Percentiles rank a stretch among this genome's conserved stretches.
phyloP scores from a whole-genome alignment of 2,329 filamentous ascomycete species.

The Colletotrichum filicis region DNA sequence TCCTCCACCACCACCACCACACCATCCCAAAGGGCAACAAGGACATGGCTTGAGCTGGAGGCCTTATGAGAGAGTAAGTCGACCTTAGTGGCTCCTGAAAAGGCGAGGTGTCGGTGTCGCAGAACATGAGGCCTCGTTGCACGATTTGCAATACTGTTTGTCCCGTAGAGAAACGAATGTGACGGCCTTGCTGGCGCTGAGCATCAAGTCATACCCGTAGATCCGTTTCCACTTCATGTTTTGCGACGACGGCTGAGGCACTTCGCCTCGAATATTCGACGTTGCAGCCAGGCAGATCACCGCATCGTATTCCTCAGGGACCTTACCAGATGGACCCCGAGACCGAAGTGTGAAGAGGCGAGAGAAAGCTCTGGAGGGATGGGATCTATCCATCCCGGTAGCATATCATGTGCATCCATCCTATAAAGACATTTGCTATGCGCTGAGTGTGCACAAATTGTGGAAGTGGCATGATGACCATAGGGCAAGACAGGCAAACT shows the following conservation, averaged over 20 bases:
- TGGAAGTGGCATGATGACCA: not conserved
- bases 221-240: conserved; percentile 6
- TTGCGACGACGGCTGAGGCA: conserved; percentile 17
- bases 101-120: conserved; percentile 1
- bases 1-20: not conserved
- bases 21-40: not conserved
- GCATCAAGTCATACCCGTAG: not conserved
- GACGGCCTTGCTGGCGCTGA: not conserved
- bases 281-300: not conserved
- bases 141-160: conserved; percentile 25
- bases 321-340: not conserved
- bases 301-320: not conserved
- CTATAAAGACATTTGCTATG: not conserved
- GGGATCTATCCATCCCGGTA: not conserved
- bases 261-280: not conserved
- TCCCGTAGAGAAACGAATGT: conserved; percentile 1
- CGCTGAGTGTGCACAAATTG: not conserved
- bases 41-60: not conserved
- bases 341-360: not conserved
- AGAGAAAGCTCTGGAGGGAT: not conserved
- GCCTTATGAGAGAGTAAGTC: not conserved
- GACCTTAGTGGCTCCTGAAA: not conserved
- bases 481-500: conserved; percentile 6
- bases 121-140: conserved; percentile 3
- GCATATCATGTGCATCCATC: not conserved